These are phyloP conservation scores for Candida coquimbonensis DNA, from an alignment of 805 yeast species.

Conservation along the genomic window DNA sequence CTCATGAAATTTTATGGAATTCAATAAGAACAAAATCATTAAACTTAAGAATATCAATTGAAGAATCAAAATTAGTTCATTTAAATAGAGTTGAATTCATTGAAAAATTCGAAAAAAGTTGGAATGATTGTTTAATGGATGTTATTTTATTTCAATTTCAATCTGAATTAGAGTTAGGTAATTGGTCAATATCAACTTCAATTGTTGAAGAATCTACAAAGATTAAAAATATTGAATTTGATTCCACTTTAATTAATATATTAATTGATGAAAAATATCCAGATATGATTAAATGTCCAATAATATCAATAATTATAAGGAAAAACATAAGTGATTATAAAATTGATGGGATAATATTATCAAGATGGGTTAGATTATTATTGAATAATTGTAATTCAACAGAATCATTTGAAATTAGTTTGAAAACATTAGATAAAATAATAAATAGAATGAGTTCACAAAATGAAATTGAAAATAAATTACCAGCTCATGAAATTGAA, in stretches of 20 bases:
- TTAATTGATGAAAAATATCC: slow-evolving; percentile 14
- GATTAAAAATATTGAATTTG: slow-evolving; percentile 15
- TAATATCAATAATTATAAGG: slow-evolving; percentile 18
- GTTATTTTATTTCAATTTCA: slow-evolving; percentile 21
- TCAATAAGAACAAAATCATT: slow-evolving; percentile 6
- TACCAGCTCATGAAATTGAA: slow-evolving; percentile 27
- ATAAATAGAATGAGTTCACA: slow-evolving; percentile 3
- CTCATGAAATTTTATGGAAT: slow-evolving; percentile 7
- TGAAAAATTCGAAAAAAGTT: slow-evolving; percentile 8
- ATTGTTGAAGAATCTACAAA: slow-evolving; percentile 17
- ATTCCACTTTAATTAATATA: slow-evolving; percentile 18
- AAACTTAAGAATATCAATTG: slow-evolving; percentile 10
- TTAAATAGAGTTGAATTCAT: slow-evolving; percentile 7
- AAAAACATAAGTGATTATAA: slow-evolving; percentile 16
- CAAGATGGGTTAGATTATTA: slow-evolving; percentile 25
- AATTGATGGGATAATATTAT: slow-evolving; percentile 13
- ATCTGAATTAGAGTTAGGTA: slow-evolving; percentile 18
- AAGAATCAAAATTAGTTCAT: slow-evolving; percentile 10
- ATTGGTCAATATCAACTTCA: slow-evolving; percentile 16
- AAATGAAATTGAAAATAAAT: slow-evolving; percentile 1
- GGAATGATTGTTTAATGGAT: slow-evolving; percentile 20
- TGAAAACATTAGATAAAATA: slow-evolving; percentile 8
- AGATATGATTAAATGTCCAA: slow-evolving; percentile 10
- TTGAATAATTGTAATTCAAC: slow-evolving; percentile 12
- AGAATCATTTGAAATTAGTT: slow-evolving; percentile 6